Evolutionary conservation across 2,329 filamentous ascomycete genomes (phyloP).

Genomic region (Trichoderma polysporum): DNA sequence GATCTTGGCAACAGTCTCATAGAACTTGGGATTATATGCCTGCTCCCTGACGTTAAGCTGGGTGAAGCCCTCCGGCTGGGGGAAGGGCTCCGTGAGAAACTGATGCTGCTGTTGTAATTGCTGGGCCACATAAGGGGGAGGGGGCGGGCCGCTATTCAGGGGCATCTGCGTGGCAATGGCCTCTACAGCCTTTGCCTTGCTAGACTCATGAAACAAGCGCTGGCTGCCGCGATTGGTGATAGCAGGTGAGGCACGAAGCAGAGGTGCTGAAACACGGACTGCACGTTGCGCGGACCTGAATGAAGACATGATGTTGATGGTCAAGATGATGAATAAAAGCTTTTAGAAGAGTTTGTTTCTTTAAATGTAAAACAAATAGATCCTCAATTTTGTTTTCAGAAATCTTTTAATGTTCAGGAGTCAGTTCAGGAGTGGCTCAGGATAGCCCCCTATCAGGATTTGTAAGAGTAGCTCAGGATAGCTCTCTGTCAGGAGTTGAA

Average conservation of each 20-base stretch:
- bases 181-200: constrained; percentile 27
- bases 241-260: constrained; percentile 15
- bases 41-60: constrained; percentile 29
- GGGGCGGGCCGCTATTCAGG: constrained; percentile 6
- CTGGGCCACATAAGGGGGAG: constrained; percentile 5
- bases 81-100: neutral
- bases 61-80: constrained; percentile 3
- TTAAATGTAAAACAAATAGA: constrained; percentile 2
- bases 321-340: neutral
- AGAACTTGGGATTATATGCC: constrained; percentile 27
- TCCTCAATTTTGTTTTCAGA: constrained; percentile 20
- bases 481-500: constrained; percentile 23
- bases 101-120: constrained; percentile 7
- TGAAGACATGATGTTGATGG: constrained; percentile 21
- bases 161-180: constrained; percentile 22
- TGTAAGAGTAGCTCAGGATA: constrained; percentile 27
- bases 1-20: constrained; percentile 29
- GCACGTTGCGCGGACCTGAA: constrained; percentile 21
- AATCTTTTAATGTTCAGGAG: constrained; percentile 21
- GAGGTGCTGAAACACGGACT: constrained; percentile 23
- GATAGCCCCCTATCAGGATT: constrained; percentile 25
- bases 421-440: constrained; percentile 25
- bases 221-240: constrained; percentile 8
- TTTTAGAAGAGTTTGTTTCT: constrained; percentile 12
- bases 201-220: constrained; percentile 28